Evolutionary conservation across 768 basidiomycete genomes (phyloP), one percentile per base, ranked within the genome.

Genomic region (Lactifluus rugatus): DNA sequence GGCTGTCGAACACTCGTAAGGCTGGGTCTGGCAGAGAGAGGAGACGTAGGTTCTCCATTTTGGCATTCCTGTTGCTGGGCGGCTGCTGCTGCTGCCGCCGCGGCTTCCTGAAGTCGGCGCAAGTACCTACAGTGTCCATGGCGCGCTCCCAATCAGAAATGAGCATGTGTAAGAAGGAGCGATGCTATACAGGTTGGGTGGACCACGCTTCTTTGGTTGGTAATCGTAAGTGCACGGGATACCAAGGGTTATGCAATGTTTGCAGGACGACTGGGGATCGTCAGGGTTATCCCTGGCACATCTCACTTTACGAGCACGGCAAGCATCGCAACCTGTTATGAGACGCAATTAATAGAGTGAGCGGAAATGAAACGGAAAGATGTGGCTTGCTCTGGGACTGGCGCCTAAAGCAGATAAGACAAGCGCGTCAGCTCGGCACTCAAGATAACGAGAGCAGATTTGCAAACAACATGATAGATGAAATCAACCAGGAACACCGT

Each of bases 201-300:
- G 93, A 0, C 93, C 93, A 56, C 93, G 77, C 71, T 94, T 94
- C 77, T 93, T 93, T 19, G 93, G 93, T 68, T 89, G 87, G 69
- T 94, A 94, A 67, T 91, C 87, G 65, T 93, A 95, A 1, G 88
- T 92, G 70, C 93, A 93, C 5, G 83, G 80, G 49, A 93, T 87
- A 19, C 83, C 85, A 50, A 93, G 81, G 0, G 85, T 79, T 64
- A 86, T 76, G 69, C 90, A 93, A 68, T 93, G 90, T 68, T 89
- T 92, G 85, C 90, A 93, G 8, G 85, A 77, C 62, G 82, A 82
- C 70, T 84, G 86, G 10, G 80, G 75, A 67, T 88, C 87, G 62
- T 88, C 87, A 25, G 83, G 80, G 64, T 84, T 84, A 67, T 92
- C 90, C 61, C 85, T 77, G 6, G 85, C 84, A 66, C 89, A 93